Conservation (phyloP, 306 rosid species). For the Cajanus cajan region DNA sequence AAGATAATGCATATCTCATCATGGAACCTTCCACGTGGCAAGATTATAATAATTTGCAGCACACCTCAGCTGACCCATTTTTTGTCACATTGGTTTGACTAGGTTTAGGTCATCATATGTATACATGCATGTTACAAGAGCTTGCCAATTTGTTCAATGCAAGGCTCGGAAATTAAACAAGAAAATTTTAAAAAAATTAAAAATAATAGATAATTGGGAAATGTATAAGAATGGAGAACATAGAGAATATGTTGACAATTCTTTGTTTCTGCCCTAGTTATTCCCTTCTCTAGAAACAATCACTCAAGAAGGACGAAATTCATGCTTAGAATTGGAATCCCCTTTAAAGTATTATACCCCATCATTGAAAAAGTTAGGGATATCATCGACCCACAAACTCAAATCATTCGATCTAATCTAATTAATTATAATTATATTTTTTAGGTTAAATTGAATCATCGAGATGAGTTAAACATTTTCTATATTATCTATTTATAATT, state of each 20-base stretch:
- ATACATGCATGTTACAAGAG: not conserved
- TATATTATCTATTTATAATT: no score
- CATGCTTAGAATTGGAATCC: not conserved
- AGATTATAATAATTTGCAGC: slow-evolving; percentile 9
- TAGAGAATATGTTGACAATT: not conserved
- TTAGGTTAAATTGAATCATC: no score
- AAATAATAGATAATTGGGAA: not conserved
- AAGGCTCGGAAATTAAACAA: not conserved
- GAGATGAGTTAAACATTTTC: no score
- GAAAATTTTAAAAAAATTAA: not conserved
- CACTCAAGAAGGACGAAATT: not conserved
- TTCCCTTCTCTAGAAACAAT: slow-evolving; percentile 25
- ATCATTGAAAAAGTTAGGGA: no score
- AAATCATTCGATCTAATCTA: no score
- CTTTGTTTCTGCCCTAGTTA: not conserved
- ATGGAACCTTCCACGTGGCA: not conserved
- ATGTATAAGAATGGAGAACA: not conserved
- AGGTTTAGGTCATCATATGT: not conserved
- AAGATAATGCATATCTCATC: not conserved
- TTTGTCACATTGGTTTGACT: slow-evolving; percentile 21
- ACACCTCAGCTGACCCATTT: slow-evolving; percentile 15
- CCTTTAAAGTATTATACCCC: not conserved
- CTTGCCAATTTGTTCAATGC: not conserved
- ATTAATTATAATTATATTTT: no score
- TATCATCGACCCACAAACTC: no score